Evolutionary conservation across 1,284 basidiomycete species (phyloP).

Genomic region (Trichosporon sp.): DNA sequence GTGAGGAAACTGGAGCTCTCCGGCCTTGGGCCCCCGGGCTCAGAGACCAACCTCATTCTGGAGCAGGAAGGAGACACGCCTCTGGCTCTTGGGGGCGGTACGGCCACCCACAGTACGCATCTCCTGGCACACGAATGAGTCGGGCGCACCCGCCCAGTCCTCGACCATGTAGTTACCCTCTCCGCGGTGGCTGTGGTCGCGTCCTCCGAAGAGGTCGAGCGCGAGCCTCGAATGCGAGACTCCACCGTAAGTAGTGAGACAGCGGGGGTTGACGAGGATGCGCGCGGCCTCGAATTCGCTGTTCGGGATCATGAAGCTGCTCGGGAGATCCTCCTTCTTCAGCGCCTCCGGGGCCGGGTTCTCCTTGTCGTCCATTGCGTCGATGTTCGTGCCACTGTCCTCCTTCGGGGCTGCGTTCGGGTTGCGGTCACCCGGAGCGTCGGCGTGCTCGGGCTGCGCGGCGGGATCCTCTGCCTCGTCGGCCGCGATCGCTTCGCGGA

Average conservation of each 20-base stretch:
- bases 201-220: slow-evolving; percentile 81
- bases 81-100: slow-evolving; percentile 84
- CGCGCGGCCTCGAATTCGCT: slow-evolving; percentile 80
- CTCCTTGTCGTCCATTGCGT: slow-evolving; percentile 72
- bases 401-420: slow-evolving; percentile 27
- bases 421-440: slow-evolving; percentile 31
- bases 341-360: slow-evolving; percentile 51
- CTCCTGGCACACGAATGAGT: slow-evolving; percentile 94
- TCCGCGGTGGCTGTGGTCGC: slow-evolving; percentile 38
- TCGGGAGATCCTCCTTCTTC: slow-evolving; percentile 49
- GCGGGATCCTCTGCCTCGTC: slow-evolving; percentile 29
- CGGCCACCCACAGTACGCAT: slow-evolving; percentile 90
- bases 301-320: slow-evolving; percentile 59
- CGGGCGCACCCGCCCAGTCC: slow-evolving; percentile 91
- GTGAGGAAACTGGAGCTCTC: no score
- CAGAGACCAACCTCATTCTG: slow-evolving; percentile 59
- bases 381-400: slow-evolving; percentile 82
- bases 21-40: neutral
- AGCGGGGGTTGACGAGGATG: slow-evolving; percentile 89
- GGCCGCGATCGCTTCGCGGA: slow-evolving; percentile 5
- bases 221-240: slow-evolving; percentile 91
- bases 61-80: slow-evolving; percentile 81
- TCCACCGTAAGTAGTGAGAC: slow-evolving; percentile 93
- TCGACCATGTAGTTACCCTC: slow-evolving; percentile 76
- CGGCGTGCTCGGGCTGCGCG: slow-evolving; percentile 31